These are phyloP conservation scores for Striga hermonthica DNA, from an alignment of 305 asterid genomes.

Conservation along the genomic window DNA sequence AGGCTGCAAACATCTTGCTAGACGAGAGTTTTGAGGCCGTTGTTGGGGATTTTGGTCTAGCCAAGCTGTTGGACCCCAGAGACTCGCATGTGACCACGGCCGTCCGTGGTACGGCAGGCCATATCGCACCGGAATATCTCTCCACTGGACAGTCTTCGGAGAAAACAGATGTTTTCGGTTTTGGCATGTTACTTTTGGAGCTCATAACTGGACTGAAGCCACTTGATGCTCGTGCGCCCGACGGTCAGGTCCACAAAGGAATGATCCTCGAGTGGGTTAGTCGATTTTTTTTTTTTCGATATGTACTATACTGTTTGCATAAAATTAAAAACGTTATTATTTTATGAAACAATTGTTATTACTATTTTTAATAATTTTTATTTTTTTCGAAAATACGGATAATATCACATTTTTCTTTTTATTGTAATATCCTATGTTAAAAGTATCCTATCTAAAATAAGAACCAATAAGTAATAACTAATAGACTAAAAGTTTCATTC, in stretches of 20 bases:
- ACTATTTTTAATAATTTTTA: too few relatives aligned
- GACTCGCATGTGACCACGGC: slow-evolving; percentile 94
- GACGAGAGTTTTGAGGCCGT: slow-evolving; percentile 86
- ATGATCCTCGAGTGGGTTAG: slow-evolving; percentile 85
- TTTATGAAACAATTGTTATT: too few relatives aligned
- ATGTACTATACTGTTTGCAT: too few relatives aligned
- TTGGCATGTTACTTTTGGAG: slow-evolving; percentile 79
- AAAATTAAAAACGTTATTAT: too few relatives aligned
- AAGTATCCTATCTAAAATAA: too few relatives aligned
- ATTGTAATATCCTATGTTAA: too few relatives aligned
- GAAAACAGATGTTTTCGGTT: slow-evolving; percentile 90
- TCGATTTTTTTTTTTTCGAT: background rate
- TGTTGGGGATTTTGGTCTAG: slow-evolving; percentile 93
- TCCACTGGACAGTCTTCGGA: slow-evolving; percentile 96
- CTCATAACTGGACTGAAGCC: slow-evolving; percentile 81
- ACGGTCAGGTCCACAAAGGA: slow-evolving; percentile 74
- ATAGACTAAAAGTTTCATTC: too few relatives aligned
- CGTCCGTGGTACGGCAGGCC: slow-evolving; percentile 87
- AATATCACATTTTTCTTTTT: too few relatives aligned
- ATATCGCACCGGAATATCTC: slow-evolving; percentile 88
- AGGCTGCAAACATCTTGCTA: slow-evolving; percentile 87
- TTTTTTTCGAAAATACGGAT: too few relatives aligned
- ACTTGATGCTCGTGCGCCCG: slow-evolving; percentile 46
- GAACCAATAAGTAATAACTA: too few relatives aligned
- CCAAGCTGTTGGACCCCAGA: slow-evolving; percentile 78